Percentiles rank a stretch among this genome's conserved stretches.
These are phyloP conservation scores for Fusarium phyllophilum DNA, from an alignment of 2,329 filamentous ascomycete genomes.

Conservation along the genomic window DNA sequence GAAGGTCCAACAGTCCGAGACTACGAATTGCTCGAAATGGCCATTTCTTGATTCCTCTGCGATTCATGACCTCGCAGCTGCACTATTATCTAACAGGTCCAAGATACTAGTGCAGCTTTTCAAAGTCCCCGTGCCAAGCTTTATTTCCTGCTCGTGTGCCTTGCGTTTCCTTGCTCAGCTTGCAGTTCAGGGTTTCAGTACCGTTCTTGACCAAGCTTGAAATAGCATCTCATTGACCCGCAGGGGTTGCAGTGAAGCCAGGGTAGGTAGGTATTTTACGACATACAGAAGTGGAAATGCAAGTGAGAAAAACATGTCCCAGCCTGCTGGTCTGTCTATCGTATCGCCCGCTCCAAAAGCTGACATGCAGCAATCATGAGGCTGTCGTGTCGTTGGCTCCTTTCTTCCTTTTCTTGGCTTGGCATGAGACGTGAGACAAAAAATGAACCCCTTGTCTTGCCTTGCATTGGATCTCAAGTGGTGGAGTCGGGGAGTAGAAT, in stretches of 20 bases:
- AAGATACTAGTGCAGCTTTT: background rate
- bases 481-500: background rate
- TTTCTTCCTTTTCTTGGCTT: constrained; percentile 3
- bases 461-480: background rate
- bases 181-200: background rate
- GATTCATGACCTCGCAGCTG: background rate
- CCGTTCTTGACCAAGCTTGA: constrained; percentile 5
- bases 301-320: background rate
- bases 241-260: constrained; percentile 1
- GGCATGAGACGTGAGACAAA: background rate
- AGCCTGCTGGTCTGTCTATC: background rate
- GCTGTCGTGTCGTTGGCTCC: background rate
- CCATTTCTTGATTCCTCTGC: background rate
- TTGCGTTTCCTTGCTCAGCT: constrained; percentile 14
- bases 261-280: background rate
- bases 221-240: constrained; percentile 15
- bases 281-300: background rate
- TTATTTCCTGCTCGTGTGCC: constrained; percentile 2
- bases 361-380: constrained; percentile 14
- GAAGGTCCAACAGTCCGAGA: constrained; percentile 14
- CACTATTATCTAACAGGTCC: background rate
- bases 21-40: background rate
- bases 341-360: background rate
- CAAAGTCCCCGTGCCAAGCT: constrained; percentile 28
- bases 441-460: background rate